Evolutionary conservation across 805 yeast species (phyloP).

Genomic region (Lipomyces anomalus): DNA sequence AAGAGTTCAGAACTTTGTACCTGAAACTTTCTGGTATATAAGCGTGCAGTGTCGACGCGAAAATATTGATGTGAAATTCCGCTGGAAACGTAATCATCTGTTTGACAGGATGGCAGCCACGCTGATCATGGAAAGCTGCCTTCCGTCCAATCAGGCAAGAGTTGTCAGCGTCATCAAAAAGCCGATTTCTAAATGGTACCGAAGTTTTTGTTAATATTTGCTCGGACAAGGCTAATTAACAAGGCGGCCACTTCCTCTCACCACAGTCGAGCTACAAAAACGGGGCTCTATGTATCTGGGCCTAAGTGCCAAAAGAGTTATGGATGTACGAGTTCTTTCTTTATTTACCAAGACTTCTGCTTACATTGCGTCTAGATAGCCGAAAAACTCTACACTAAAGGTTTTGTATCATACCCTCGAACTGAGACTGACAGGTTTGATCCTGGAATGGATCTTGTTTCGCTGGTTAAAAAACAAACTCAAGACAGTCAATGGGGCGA

Average conservation of each 20-base stretch:
- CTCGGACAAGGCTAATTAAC: background rate
- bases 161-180: conserved; percentile 48
- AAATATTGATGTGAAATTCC: conserved; percentile 39
- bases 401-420: conserved; percentile 91
- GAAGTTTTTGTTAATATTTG: too few species aligned
- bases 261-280: conserved; percentile 90
- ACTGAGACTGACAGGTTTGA: conserved; percentile 94
- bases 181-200: conserved; percentile 58
- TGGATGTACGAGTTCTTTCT: conserved; percentile 38
- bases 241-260: conserved; percentile 75
- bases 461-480: conserved; percentile 56
- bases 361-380: conserved; percentile 41
- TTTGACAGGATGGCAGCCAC: conserved; percentile 67
- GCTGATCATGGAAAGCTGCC: conserved; percentile 62
- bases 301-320: conserved; percentile 71
- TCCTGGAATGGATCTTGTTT: conserved; percentile 59
- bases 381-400: conserved; percentile 77
- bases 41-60: conserved; percentile 37
- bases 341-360: background rate
- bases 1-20: conserved; percentile 61
- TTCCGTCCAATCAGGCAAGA: conserved; percentile 43
- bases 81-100: conserved; percentile 65
- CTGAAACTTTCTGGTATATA: conserved; percentile 79
- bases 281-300: conserved; percentile 71
- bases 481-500: conserved; percentile 60